Percentiles rank a stretch among this genome's conserved stretches.
phyloP scores from a whole-genome alignment of 352 stramenopile genomes.

The Phytophthora syringae region DNA sequence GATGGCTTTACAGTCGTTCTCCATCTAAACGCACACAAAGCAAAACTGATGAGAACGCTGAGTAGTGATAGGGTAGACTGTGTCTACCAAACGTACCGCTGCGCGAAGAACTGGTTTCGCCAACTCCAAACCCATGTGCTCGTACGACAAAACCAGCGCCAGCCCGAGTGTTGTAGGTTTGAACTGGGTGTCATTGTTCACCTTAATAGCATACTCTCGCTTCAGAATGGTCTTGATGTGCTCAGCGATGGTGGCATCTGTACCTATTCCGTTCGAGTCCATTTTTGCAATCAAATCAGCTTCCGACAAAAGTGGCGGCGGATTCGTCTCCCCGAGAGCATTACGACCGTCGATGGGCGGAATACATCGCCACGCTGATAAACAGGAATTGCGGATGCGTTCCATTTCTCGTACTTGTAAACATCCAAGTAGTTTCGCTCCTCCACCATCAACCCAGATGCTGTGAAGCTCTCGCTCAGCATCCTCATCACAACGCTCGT shows the following conservation, averaged over 20 bases:
- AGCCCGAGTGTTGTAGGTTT: slow-evolving; percentile 91
- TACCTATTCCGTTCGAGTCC: slow-evolving; percentile 96
- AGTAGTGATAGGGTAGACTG: not conserved
- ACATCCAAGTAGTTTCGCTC: slow-evolving; percentile 96
- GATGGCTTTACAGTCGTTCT: slow-evolving; percentile 92
- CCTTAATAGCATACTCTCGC: slow-evolving; percentile 96
- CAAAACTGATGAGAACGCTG: not conserved
- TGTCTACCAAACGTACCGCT: slow-evolving; percentile 48
- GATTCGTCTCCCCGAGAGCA: slow-evolving; percentile 81
- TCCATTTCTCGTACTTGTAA: slow-evolving; percentile 96
- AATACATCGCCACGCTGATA: slow-evolving; percentile 85
- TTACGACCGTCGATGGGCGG: slow-evolving; percentile 65
- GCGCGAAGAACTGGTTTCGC: slow-evolving; percentile 95
- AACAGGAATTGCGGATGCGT: slow-evolving; percentile 82
- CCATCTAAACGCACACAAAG: slow-evolving; percentile 73
- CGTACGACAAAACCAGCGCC: slow-evolving; percentile 92
- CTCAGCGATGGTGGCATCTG: slow-evolving; percentile 96
- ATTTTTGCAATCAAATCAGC: slow-evolving; percentile 94
- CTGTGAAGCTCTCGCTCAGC: slow-evolving; percentile 86
- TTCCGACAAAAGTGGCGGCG: slow-evolving; percentile 92
- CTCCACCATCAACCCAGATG: slow-evolving; percentile 90
- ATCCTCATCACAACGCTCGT: slow-evolving; percentile 92
- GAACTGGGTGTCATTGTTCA: slow-evolving; percentile 94
- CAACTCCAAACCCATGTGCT: slow-evolving; percentile 95
- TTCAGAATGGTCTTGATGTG: slow-evolving; percentile 99